Evolutionary conservation across 495 filamentous ascomycete genomes (phyloP), one percentile per base, ranked within the genome.

Genomic region (Hypoxylon perforatum): DNA sequence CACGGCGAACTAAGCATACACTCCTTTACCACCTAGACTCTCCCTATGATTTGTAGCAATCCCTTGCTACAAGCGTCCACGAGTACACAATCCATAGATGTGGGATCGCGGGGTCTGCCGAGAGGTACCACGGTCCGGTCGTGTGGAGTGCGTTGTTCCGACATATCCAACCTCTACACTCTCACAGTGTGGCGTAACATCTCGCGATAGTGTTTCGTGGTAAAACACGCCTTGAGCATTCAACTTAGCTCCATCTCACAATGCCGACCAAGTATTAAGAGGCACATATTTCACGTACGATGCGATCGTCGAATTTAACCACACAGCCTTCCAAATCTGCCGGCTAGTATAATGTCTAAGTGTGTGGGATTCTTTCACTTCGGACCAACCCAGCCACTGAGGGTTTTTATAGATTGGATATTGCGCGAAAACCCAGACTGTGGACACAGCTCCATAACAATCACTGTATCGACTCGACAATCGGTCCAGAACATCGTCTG

Each of bases 81-180:
- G 30, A 58, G 44, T 52, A 5, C 22, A n/a, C 12, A 48, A 33
- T 50, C 41, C 25, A 12, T 51, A 30, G 57, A n/a, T 54, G 17
- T 2, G 23, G n/a, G 5, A 57, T 48, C 41, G 53, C 57, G 57
- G 53, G 65, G 53, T 58, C 49, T 18, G 52, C 57, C 39, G 57
- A 35, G 25, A 23, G 48, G 52, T 49, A 35, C n/a, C 6, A 19
- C 48, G 65, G 54, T 30, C 53, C 65, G 47, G 50, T 22, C 49
- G 19, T 53, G 54, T 68, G 59, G 65, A 68, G 50, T 41, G 15
- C 55, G 59, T 59, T 33, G 65, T 38, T 63, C 65, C 59, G 65
- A 68, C 17, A 35, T 18, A 23, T 11, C 15, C 21, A 63, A 12
- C 48, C 44, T 36, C 10, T 17, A 38, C 36, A 50, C 36, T 46